Percentiles rank a stretch among this genome's conserved stretches.
Evolutionary conservation across 2,329 filamentous ascomycete genomes (phyloP).

Genomic region (Emergomyces pasteurianus): DNA sequence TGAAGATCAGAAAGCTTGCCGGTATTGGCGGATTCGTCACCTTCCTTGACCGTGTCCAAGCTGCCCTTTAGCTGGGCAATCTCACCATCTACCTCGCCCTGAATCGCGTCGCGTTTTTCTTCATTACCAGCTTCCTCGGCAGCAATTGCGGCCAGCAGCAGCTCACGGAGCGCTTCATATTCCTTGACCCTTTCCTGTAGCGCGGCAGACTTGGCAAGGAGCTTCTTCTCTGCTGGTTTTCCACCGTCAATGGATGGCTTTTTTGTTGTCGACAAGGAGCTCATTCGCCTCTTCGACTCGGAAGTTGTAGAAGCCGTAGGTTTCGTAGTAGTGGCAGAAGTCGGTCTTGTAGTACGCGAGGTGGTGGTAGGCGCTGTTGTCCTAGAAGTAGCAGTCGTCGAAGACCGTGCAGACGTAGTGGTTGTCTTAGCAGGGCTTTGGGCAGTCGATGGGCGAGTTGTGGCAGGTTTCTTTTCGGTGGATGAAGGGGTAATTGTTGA

Average conservation of each 20-base stretch:
- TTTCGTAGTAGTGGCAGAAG: conserved; percentile 3
- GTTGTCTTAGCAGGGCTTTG: conserved; percentile 22
- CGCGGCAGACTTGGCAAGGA: conserved; percentile 16
- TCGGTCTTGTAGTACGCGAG: conserved; percentile 2
- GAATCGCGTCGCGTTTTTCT: conserved; percentile 14
- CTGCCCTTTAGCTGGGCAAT: conserved; percentile 16
- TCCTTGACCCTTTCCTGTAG: conserved; percentile 19
- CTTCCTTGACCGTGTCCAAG: conserved; percentile 12
- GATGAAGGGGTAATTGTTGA: conserved; percentile 26
- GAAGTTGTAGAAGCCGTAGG: conserved; percentile 1
- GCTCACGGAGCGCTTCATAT: conserved; percentile 18
- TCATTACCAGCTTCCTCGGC: conserved; percentile 16
- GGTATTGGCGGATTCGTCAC: conserved; percentile 5
- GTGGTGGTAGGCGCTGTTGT: conserved; percentile 14
- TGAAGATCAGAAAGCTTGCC: conserved; percentile 11
- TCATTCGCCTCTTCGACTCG: not conserved
- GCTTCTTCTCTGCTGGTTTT: not conserved
- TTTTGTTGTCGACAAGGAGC: conserved; percentile 6
- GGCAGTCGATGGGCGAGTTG: conserved; percentile 19
- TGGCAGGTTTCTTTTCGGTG: conserved; percentile 21
- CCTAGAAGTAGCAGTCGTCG: conserved; percentile 12
- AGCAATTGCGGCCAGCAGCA: conserved; percentile 20
- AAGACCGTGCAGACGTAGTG: conserved; percentile 12
- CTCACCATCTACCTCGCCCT: conserved; percentile 13
- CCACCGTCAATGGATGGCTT: conserved; percentile 4